Base-by-base conservation (phyloP, 495 filamentous ascomycete species). In the Annulohypoxylon maeteangense region DNA sequence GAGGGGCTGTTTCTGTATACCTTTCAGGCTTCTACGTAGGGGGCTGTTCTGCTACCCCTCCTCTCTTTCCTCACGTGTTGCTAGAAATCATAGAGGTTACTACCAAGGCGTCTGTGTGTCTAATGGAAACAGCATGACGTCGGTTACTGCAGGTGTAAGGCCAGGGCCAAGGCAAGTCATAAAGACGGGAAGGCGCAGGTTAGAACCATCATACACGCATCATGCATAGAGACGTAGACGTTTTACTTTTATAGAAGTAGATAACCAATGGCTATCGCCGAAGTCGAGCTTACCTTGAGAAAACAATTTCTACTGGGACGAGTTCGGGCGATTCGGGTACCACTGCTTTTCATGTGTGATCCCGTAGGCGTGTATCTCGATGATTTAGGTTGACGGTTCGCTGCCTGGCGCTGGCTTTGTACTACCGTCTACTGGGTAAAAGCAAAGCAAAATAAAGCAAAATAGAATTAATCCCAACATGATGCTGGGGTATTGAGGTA, bases 1-100 rank as follows among this genome's bases (percentile, higher is more conserved):
- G 86, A 91, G 54, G 87, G 86, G 32, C 79, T 93, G 32, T 91
- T 89, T 71, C 81, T 92, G 44, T 90, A 88, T 69, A 80, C 85
- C 25, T 87, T 92, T 69, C 65, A 62, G 29, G 50, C 70, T 12
- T 40, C 36, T 11, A 22, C 25, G 32, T 73, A 56, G 51, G 22
- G 25, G 8, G 23, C 23, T n/a, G 22, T n/a, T 29, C 10, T n/a
- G 12, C 14, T 40, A 14, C 47, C 23, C 8, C 23, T 23, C 23
- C 22, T 29, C 40, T 18, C 12, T 8, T n/a, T 29, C 16, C 22
- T 42, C 12, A 31, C 27, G 18, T 20, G 48, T 25, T 4, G 23
- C 22, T 7, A 31, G 22, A 29, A 27, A 31, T 40, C 0, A 4
- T 40, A 40, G 36, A 40, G 10, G 12, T 42, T 10, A 31, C 7